A percentile compares a stretch with the other conserved stretches of the same genome.
phyloP scores from a whole-genome alignment of 2,329 filamentous ascomycete species.

The Penicillium sp. region DNA sequence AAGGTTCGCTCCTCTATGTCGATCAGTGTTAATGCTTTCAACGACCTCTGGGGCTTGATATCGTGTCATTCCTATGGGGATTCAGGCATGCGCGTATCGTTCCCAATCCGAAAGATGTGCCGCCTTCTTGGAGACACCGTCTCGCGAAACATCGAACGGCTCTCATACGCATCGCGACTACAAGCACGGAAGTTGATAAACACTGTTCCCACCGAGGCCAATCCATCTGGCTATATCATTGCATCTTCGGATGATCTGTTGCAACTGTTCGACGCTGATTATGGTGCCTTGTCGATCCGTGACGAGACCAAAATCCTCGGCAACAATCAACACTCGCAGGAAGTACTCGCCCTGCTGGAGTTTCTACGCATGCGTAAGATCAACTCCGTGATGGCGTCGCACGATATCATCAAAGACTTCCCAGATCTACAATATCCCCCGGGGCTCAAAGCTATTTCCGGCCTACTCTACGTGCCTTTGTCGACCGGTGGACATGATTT shows the following conservation, averaged over 20 bases:
- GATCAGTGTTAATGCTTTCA: conserved; percentile 83
- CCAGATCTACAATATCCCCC: conserved; percentile 76
- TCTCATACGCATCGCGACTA: conserved; percentile 80
- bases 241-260: conserved; percentile 83
- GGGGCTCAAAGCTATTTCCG: conserved; percentile 74
- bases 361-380: conserved; percentile 75
- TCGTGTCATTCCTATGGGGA: conserved; percentile 83
- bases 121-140: conserved; percentile 80
- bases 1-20: conserved; percentile 92
- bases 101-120: conserved; percentile 90
- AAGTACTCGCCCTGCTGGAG: conserved; percentile 78
- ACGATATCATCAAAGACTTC: conserved; percentile 73
- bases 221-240: conserved; percentile 85
- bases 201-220: conserved; percentile 75
- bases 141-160: conserved; percentile 79
- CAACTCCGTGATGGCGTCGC: conserved; percentile 72
- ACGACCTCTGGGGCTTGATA: conserved; percentile 82
- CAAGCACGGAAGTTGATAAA: conserved; percentile 87
- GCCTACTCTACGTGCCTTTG: conserved; percentile 76
- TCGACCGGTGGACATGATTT: conserved; percentile 75
- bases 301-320: conserved; percentile 89
- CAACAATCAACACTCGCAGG: conserved; percentile 70
- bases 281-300: conserved; percentile 76
- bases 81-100: conserved; percentile 81
- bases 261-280: conserved; percentile 82